phyloP scores from a whole-genome alignment of 768 basidiomycete species.

The Saitozyma sp. region DNA sequence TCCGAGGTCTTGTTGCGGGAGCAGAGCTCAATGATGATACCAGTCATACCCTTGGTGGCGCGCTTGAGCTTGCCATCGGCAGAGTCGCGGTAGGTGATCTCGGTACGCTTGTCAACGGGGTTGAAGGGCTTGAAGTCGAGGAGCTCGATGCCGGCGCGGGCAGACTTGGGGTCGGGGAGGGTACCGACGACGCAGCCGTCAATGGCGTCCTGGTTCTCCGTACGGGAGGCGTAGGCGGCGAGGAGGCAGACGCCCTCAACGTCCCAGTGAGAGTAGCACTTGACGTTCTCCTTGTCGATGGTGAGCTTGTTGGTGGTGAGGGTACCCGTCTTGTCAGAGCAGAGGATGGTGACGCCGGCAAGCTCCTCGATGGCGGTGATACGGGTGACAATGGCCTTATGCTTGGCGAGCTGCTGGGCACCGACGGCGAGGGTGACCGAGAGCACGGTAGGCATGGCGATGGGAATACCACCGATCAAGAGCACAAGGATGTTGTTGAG shows the following conservation, averaged over 20 bases:
- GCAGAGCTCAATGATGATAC: conserved; percentile 96
- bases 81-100: conserved; percentile 95
- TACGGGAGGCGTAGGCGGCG: conserved; percentile 93
- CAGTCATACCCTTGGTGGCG: conserved; percentile 99
- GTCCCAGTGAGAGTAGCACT: conserved; percentile 83
- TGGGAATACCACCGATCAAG: conserved; percentile 99
- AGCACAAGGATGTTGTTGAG: conserved; percentile 97
- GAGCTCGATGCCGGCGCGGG: conserved; percentile 90
- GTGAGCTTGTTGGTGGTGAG: conserved; percentile 99
- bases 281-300: conserved; percentile 88
- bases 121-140: conserved; percentile 99
- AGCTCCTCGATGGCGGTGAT: conserved; percentile 99
- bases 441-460: conserved; percentile 98
- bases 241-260: conserved; percentile 89
- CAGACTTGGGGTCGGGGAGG: conserved; percentile 68
- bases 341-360: conserved; percentile 96
- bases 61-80: conserved; percentile 87
- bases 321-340: conserved; percentile 98
- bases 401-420: conserved; percentile 96
- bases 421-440: conserved; percentile 98
- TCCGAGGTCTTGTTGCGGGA: conserved; percentile 95
- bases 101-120: conserved; percentile 98
- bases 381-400: conserved; percentile 99
- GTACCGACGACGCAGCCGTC: conserved; percentile 82
- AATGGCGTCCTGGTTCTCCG: conserved; percentile 98